Conservation (phyloP, 2,329 filamentous ascomycete species). For the Alternaria brassicicola region DNA sequence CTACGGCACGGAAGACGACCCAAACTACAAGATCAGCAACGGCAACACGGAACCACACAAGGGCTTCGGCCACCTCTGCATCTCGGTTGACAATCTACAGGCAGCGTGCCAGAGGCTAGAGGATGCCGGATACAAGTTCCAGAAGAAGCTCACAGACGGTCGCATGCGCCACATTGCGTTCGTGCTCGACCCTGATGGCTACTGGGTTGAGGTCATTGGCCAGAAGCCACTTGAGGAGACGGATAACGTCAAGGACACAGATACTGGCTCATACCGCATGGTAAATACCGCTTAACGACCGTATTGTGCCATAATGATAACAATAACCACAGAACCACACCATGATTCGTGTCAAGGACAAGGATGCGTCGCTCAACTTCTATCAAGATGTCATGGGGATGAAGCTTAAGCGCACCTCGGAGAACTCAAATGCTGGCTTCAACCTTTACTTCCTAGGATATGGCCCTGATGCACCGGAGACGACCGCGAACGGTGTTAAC, state of each 20-base stretch:
- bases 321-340: constrained; percentile 71
- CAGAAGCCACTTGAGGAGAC: constrained; percentile 74
- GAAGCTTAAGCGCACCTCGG: constrained; percentile 74
- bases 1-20: constrained; percentile 88
- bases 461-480: constrained; percentile 54
- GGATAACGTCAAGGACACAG: constrained; percentile 73
- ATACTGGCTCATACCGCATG: constrained; percentile 75
- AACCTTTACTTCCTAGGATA: constrained; percentile 95
- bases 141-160: constrained; percentile 92
- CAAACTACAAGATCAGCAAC: constrained; percentile 79
- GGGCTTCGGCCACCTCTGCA: constrained; percentile 82
- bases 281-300: constrained; percentile 32
- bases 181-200: constrained; percentile 79
- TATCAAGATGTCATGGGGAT: constrained; percentile 84
- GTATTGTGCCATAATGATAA: constrained; percentile 13
- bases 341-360: constrained; percentile 88
- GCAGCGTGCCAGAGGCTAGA: constrained; percentile 88
- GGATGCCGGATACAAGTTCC: constrained; percentile 88
- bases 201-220: constrained; percentile 77
- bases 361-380: constrained; percentile 55
- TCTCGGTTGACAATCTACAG: constrained; percentile 73
- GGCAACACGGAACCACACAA: constrained; percentile 92
- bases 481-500: constrained; percentile 62
- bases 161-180: constrained; percentile 78
- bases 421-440: constrained; percentile 75